Evolutionary conservation across 192 early-diverging fungal genomes (phyloP).

Genomic region (Podila minutissima): DNA sequence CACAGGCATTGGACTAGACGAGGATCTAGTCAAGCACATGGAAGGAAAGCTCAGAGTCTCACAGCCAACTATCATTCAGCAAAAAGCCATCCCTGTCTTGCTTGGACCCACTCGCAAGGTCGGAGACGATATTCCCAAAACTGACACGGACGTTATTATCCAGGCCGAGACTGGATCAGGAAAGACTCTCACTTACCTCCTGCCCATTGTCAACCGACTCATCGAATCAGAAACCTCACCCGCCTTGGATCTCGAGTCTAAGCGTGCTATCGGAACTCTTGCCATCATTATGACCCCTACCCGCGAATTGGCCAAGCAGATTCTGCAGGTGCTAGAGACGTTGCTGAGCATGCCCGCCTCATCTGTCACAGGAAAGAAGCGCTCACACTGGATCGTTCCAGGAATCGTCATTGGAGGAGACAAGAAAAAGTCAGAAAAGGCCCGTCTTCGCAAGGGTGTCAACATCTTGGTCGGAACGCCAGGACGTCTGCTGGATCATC

Average conservation of each 20-base stretch:
- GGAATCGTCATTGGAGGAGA: conserved; percentile 87
- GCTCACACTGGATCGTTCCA: conserved; percentile 83
- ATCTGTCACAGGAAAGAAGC: conserved; percentile 50
- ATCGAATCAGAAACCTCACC: conserved; percentile 62
- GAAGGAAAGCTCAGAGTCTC: conserved; percentile 76
- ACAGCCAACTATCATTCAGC: conserved; percentile 91
- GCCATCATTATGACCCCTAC: conserved; percentile 96
- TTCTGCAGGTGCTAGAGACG: conserved; percentile 77
- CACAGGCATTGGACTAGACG: conserved; percentile 79
- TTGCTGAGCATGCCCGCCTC: conserved; percentile 70
- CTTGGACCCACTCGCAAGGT: conserved; percentile 61
- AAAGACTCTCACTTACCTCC: conserved; percentile 94
- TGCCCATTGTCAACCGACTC: conserved; percentile 93
- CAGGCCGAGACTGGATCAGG: conserved; percentile 98
- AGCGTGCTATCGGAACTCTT: conserved; percentile 84
- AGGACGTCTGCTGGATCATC: conserved; percentile 91
- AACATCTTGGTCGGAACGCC: conserved; percentile 95
- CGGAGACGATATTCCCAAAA: conserved; percentile 45
- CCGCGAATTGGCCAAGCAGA: conserved; percentile 98
- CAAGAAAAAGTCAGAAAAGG: conserved; percentile 84
- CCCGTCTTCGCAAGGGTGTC: conserved; percentile 84
- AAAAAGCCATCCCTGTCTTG: conserved; percentile 81
- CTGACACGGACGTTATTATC: conserved; percentile 84
- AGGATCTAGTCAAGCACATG: conserved; percentile 76
- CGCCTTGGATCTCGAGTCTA: conserved; percentile 52